Conservation (phyloP, 345 rosid species). For the Litchi chinensis region DNA sequence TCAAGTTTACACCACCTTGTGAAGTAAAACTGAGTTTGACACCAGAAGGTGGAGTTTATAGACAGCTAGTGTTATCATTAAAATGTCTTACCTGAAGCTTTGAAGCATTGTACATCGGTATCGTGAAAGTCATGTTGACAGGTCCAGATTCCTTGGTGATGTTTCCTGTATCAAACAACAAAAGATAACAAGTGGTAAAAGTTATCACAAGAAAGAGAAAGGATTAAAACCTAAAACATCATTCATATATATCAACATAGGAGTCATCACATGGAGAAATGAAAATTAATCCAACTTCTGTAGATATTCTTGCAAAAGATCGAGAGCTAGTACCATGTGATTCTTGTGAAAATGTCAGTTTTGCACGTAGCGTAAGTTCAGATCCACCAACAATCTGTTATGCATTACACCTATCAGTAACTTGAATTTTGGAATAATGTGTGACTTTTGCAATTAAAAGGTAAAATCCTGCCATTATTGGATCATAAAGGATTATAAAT, state of each 20-base stretch:
- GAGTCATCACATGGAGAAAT: background rate
- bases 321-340: slow-evolving; percentile 57
- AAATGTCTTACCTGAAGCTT: slow-evolving; percentile 73
- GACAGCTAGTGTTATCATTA: slow-evolving; percentile 9
- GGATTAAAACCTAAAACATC: background rate
- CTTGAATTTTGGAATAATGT: background rate
- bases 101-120: slow-evolving; percentile 96
- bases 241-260: background rate
- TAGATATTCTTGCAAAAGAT: background rate
- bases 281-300: background rate
- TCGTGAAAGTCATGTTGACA: slow-evolving; percentile 93
- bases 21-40: background rate
- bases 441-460: slow-evolving; percentile 14
- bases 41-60: slow-evolving; percentile 1
- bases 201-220: background rate
- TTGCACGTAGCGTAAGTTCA: slow-evolving; percentile 88
- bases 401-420: slow-evolving; percentile 20
- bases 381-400: slow-evolving; percentile 89
- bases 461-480: background rate
- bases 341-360: slow-evolving; percentile 94
- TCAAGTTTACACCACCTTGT: background rate
- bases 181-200: slow-evolving; percentile 4
- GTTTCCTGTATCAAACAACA: slow-evolving; percentile 61
- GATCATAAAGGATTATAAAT: background rate
- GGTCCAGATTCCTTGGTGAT: slow-evolving; percentile 96